Conservation (phyloP, 495 filamentous ascomycete species). For the Elasticomyces elasticus region DNA sequence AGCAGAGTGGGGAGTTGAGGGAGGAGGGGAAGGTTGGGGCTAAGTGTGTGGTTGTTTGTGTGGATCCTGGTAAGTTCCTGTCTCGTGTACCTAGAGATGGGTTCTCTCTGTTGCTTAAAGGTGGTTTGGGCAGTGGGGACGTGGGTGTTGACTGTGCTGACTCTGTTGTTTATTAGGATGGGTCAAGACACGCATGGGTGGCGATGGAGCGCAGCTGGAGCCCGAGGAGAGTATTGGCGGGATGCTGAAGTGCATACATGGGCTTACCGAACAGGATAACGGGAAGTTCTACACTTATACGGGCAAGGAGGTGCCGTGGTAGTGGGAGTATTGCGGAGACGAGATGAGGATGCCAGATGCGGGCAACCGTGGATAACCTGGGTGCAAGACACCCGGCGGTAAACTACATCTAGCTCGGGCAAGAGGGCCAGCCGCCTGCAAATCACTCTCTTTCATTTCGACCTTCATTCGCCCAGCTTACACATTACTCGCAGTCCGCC, state of each 20-base stretch:
- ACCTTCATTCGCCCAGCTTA: too few relatives aligned
- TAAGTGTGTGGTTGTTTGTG: slow-evolving; percentile 20
- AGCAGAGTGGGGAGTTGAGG: slow-evolving; percentile 32
- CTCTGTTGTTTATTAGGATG: slow-evolving; percentile 17
- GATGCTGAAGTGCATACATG: slow-evolving; percentile 25
- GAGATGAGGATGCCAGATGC: neutral
- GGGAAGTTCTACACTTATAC: slow-evolving; percentile 27
- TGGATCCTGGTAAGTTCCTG: slow-evolving; percentile 29
- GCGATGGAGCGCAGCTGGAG: slow-evolving; percentile 28
- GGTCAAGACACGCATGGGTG: slow-evolving; percentile 29
- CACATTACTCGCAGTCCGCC: too few relatives aligned
- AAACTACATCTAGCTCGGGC: too few relatives aligned
- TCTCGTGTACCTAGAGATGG: too few relatives aligned
- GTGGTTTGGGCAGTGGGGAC: neutral
- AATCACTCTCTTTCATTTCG: too few relatives aligned
- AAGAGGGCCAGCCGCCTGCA: too few relatives aligned
- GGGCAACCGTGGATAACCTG: too few relatives aligned
- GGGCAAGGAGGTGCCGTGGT: slow-evolving; percentile 23
- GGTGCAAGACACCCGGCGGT: too few relatives aligned
- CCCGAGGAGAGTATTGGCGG: slow-evolving; percentile 28
- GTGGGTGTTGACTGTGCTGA: too few relatives aligned
- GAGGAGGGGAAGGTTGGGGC: slow-evolving; percentile 20
- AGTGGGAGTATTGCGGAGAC: neutral
- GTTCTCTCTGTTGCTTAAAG: too few relatives aligned
- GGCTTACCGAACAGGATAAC: slow-evolving; percentile 23